phyloP scores from a whole-genome alignment of 1,284 basidiomycete genomes.

The Chondrostereum purpureum region DNA sequence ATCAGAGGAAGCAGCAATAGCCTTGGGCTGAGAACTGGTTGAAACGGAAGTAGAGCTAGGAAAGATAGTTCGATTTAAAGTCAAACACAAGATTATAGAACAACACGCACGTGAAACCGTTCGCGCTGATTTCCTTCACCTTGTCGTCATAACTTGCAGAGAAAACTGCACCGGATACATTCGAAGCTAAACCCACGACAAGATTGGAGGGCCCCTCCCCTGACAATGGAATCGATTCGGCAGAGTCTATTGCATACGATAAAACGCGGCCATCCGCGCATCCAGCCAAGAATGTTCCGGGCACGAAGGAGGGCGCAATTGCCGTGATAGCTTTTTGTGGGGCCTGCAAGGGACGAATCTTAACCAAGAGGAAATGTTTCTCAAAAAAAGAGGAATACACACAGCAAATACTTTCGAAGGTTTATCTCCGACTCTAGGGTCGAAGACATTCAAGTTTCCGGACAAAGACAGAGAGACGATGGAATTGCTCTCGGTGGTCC shows the following conservation, averaged over 20 bases:
- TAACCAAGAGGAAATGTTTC: neutral
- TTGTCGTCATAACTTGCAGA: constrained; percentile 79
- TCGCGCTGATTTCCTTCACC: constrained; percentile 58
- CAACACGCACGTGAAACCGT: constrained; percentile 50
- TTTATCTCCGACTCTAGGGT: constrained; percentile 60
- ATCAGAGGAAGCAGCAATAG: constrained; percentile 54
- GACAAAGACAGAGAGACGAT: constrained; percentile 84
- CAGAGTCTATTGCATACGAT: constrained; percentile 46
- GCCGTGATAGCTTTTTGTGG: constrained; percentile 79
- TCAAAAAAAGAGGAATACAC: constrained; percentile 13
- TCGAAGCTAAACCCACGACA: constrained; percentile 59
- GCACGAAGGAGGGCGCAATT: constrained; percentile 37
- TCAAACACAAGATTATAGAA: constrained; percentile 5
- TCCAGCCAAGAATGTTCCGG: constrained; percentile 71
- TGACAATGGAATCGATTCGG: constrained; percentile 41
- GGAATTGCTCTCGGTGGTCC: constrained; percentile 58
- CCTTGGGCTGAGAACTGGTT: constrained; percentile 68
- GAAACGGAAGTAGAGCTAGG: constrained; percentile 39
- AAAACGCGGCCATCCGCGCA: constrained; percentile 80
- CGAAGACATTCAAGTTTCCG: constrained; percentile 83
- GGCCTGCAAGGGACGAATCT: constrained; percentile 37
- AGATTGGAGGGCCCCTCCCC: constrained; percentile 71
- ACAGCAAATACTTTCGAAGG: constrained; percentile 61
- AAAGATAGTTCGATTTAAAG: constrained; percentile 1
- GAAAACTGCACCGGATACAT: constrained; percentile 46